A percentile compares a stretch with the other conserved stretches of the same genome.
Conservation (phyloP, 805 yeast species). For the Lipomyces sp. region DNA sequence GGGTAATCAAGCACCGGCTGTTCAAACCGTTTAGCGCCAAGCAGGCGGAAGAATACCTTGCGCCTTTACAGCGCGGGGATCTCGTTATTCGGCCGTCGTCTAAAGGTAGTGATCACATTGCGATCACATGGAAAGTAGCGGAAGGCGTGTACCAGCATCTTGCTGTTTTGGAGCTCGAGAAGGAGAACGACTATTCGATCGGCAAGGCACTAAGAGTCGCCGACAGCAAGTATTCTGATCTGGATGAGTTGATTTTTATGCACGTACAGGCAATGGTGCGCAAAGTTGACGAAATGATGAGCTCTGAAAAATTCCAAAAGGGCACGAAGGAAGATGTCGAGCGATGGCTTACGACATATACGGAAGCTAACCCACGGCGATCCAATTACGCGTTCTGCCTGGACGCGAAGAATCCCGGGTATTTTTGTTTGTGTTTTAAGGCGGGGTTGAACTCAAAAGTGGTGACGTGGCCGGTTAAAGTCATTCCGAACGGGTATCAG, state of each 20-base stretch:
- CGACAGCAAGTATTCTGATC: conserved; percentile 71
- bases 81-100: conserved; percentile 94
- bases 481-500: conserved; percentile 78
- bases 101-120: conserved; percentile 82
- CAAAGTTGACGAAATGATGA: conserved; percentile 80
- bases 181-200: conserved; percentile 64
- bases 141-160: conserved; percentile 89
- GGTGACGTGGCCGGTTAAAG: conserved; percentile 86
- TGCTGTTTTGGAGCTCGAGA: conserved; percentile 76
- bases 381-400: conserved; percentile 89
- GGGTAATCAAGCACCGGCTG: conserved; percentile 89
- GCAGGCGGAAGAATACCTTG: conserved; percentile 93
- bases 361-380: conserved; percentile 87
- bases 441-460: conserved; percentile 56
- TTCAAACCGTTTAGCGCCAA: conserved; percentile 79
- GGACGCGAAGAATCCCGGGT: conserved; percentile 92
- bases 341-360: conserved; percentile 84
- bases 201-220: conserved; percentile 71
- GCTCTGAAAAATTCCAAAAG: conserved; percentile 83
- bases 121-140: conserved; percentile 95
- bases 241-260: conserved; percentile 89
- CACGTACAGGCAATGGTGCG: conserved; percentile 84
- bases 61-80: conserved; percentile 87
- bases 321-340: conserved; percentile 81
- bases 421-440: conserved; percentile 86